A percentile compares a stretch with the other conserved stretches of the same genome.
These are phyloP conservation scores for Rhizopogon vulgaris DNA, from an alignment of 768 basidiomycete genomes.

Conservation along the genomic window DNA sequence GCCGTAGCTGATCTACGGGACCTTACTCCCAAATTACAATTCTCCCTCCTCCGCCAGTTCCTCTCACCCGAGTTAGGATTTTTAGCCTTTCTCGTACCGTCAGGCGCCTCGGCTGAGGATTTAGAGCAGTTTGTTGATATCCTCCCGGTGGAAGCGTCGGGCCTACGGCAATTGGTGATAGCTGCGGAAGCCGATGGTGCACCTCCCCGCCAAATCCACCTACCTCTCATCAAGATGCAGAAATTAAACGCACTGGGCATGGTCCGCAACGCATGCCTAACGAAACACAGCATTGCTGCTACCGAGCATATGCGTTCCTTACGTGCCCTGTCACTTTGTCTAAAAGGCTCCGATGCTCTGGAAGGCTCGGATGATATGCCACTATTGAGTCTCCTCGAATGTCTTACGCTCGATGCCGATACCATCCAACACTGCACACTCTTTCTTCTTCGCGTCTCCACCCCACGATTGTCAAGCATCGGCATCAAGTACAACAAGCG, in stretches of 20 bases:
- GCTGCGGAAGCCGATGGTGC: no score
- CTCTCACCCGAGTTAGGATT: neutral
- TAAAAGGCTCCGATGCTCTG: neutral
- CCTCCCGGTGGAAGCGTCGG: neutral
- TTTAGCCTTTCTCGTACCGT: neutral
- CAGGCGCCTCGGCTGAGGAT: neutral
- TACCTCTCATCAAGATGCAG: neutral
- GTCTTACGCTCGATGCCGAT: neutral
- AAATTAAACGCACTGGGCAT: neutral
- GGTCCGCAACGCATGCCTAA: neutral
- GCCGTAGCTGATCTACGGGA: neutral
- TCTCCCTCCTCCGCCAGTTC: neutral
- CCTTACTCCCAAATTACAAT: neutral
- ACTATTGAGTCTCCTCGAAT: neutral
- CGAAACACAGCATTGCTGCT: neutral
- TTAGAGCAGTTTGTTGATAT: neutral
- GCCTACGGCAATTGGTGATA: neutral
- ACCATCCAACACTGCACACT: neutral
- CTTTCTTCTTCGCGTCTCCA: neutral
- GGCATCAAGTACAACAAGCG: neutral
- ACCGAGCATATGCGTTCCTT: neutral
- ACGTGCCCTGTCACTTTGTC: neutral
- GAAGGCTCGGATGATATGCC: neutral
- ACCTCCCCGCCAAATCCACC: neutral
- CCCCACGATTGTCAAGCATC: neutral